phyloP scores from a whole-genome alignment of 2,329 filamentous ascomycete species.

The Penicillium crustosum region DNA sequence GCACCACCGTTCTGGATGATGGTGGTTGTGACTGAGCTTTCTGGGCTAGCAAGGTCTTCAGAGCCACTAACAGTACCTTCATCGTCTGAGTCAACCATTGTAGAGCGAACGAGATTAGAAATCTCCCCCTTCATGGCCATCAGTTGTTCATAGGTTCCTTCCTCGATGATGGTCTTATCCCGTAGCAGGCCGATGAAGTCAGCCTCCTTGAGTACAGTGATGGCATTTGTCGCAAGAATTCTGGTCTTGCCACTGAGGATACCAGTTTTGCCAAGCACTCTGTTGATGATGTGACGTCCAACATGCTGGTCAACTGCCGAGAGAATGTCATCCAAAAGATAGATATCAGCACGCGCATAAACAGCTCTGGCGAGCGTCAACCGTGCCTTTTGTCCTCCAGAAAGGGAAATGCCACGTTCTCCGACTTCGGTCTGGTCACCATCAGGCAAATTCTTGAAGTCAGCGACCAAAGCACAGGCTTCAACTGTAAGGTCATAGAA shows the following conservation, averaged over 20 bases:
- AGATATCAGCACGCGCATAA: constrained; percentile 94
- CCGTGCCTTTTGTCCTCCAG: constrained; percentile 92
- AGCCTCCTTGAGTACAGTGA: constrained; percentile 83
- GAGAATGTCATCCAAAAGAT: constrained; percentile 88
- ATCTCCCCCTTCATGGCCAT: constrained; percentile 93
- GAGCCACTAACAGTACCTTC: constrained; percentile 53
- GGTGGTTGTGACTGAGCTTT: constrained; percentile 61
- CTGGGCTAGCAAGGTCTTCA: constrained; percentile 66
- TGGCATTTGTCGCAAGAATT: constrained; percentile 92
- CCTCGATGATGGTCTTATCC: constrained; percentile 79
- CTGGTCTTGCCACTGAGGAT: constrained; percentile 82
- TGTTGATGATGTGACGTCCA: constrained; percentile 89
- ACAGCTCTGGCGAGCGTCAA: constrained; percentile 90
- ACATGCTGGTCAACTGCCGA: constrained; percentile 99
- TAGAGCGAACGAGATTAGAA: constrained; percentile 76
- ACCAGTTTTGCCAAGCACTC: constrained; percentile 83
- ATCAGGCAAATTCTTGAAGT: constrained; percentile 89
- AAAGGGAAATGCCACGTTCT: constrained; percentile 92
- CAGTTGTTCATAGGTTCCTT: constrained; percentile 85
- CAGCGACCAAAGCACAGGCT: constrained; percentile 85
- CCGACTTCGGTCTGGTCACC: constrained; percentile 96
- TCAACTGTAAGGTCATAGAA: constrained; percentile 94
- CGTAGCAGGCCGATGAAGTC: constrained; percentile 84
- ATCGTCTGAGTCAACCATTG: constrained; percentile 51
- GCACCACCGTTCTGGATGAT: constrained; percentile 52